These are phyloP conservation scores for Verticillium isaacii DNA, from an alignment of 2,329 filamentous ascomycete species.

Conservation along the genomic window DNA sequence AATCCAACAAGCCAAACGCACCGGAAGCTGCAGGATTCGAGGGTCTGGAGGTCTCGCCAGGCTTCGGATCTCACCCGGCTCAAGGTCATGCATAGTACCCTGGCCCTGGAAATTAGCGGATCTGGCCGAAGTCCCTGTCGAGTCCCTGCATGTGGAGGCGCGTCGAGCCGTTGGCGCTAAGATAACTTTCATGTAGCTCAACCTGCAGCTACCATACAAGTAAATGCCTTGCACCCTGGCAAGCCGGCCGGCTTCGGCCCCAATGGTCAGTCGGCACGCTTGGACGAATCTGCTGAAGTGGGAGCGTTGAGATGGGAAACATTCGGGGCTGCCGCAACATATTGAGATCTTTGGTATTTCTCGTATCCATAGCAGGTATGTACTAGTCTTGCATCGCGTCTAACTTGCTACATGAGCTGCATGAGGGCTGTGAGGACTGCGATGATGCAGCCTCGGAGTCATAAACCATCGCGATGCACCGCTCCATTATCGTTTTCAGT, in stretches of 20 bases:
- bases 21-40: neutral
- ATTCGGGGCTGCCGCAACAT: neutral
- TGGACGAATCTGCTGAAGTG: neutral
- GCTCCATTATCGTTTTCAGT: neutral
- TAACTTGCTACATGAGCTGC: neutral
- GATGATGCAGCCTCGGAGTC: neutral
- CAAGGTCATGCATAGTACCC: neutral
- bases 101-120: too few species aligned
- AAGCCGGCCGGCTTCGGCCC: neutral
- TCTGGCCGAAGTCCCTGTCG: too few species aligned
- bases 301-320: neutral
- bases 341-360: neutral
- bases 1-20: neutral
- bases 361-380: neutral
- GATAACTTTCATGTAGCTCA: neutral
- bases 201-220: too few species aligned
- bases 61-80: neutral
- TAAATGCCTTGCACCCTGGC: neutral
- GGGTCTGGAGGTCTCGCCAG: too few species aligned
- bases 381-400: neutral
- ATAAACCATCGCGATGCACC: neutral
- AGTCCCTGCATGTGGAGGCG: neutral
- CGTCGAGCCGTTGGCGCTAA: neutral
- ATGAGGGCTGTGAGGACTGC: neutral
- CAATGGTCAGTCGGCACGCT: neutral